Base-by-base conservation (phyloP, 2,329 filamentous ascomycete species). In the Zymoseptoria brevis region DNA sequence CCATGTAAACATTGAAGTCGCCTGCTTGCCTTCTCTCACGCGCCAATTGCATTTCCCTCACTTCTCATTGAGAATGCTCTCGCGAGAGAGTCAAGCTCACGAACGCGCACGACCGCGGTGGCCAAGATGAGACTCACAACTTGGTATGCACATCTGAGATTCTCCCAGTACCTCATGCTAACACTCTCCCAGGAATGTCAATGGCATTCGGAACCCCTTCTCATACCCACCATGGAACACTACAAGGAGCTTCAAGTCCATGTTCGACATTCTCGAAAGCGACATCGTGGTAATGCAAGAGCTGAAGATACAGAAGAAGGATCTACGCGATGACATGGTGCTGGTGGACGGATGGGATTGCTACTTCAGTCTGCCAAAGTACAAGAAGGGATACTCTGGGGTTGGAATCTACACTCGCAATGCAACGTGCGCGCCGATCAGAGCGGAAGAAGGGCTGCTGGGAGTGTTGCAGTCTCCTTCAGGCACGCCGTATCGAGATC, bases 251-350 rank as follows among this genome's bases (percentile, higher is more conserved):
- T 80, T 79, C 68, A 71, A 73, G 52, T 82, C 87, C 65, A 97
- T 97, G 94, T 97, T 99, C 75, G 89, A 96, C 66, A 89, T 88
- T 50, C 82, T 99, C 6, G 89, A 94, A 72, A 86, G 92, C 56
- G 94, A 99, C 73, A 94, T 99, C 64, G 85, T 97, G 19, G 82
- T 96, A 60, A 91, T 97, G 79, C 94, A 99, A 74, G 94, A 97
- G 75, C 87, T 90, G 50, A 99, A 97, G 76, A 96, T 97, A 49
- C 94, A 97, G 71, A 83, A 88, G 59, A 96, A 96, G 72, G 92
- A 96, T 67, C 79, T 99, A 1, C 82, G 81, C 49, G 94, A 97
- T 80, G 94, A 97, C 67, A 97, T 97, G 90, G 92, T 97, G 8
- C 79, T 97, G 35, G 85, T 97, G 0, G 86, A 89, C 0, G 94